Evolutionary conservation across 495 filamentous ascomycete genomes (phyloP).

Genomic region (Aspergillus bertholletiae): DNA sequence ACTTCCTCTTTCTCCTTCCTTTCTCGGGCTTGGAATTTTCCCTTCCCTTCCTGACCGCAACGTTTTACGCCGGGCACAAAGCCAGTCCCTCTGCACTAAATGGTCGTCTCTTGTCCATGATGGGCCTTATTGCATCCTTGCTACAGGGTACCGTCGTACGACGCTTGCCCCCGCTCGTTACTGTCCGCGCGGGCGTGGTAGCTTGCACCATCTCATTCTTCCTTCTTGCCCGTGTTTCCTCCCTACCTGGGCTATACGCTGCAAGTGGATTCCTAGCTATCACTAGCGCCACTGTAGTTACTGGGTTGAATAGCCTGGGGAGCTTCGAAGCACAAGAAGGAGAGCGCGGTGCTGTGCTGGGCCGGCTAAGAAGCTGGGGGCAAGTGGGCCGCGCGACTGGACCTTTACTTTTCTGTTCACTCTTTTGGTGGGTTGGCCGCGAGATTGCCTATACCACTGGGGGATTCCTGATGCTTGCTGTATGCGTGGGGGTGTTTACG

Average conservation of each 20-base stretch:
- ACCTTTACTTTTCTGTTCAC: constrained; percentile 84
- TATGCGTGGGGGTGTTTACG: constrained; percentile 66
- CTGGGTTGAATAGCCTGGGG: constrained; percentile 84
- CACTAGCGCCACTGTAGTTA: constrained; percentile 91
- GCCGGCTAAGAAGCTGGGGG: constrained; percentile 79
- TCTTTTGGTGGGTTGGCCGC: constrained; percentile 98
- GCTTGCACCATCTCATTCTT: constrained; percentile 77
- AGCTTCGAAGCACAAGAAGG: constrained; percentile 80
- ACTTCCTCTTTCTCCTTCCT: constrained; percentile 90
- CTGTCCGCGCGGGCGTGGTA: constrained; percentile 73
- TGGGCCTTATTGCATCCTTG: constrained; percentile 87
- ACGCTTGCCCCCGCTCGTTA: constrained; percentile 71
- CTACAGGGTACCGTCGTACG: constrained; percentile 85
- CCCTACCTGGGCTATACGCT: constrained; percentile 65
- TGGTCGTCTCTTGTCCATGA: constrained; percentile 85
- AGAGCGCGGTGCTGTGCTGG: constrained; percentile 82
- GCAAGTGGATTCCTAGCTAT: constrained; percentile 81
- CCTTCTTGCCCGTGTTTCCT: constrained; percentile 65
- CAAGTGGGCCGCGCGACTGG: constrained; percentile 85
- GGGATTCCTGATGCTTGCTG: constrained; percentile 71
- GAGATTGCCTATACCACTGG: constrained; percentile 81
- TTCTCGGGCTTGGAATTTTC: constrained; percentile 96
- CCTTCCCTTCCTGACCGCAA: constrained; percentile 94
- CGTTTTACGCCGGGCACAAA: constrained; percentile 65
- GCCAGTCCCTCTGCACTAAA: constrained; percentile 62